Conservation (phyloP, 106 monocot species). For the Dactylorhiza incarnata region DNA sequence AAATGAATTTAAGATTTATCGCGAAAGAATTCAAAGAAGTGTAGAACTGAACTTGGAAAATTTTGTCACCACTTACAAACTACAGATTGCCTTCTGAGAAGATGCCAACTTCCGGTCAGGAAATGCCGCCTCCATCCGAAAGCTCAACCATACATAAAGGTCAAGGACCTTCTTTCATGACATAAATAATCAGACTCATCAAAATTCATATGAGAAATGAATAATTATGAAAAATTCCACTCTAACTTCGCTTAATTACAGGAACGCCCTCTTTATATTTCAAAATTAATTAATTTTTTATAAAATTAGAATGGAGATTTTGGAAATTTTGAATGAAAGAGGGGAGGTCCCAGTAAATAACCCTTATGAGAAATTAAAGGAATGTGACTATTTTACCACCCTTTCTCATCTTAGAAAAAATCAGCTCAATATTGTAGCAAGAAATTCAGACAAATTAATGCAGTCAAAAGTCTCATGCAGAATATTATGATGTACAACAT, state of each 20-base stretch:
- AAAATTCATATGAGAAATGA: not conserved
- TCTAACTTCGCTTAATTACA: too few relatives aligned
- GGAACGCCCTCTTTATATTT: too few relatives aligned
- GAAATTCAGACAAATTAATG: not conserved
- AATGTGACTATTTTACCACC: too few relatives aligned
- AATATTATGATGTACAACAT: not conserved
- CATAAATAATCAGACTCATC: not conserved
- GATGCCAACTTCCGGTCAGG: slow-evolving; percentile 76
- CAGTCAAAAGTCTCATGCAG: not conserved
- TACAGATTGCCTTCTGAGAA: slow-evolving; percentile 89
- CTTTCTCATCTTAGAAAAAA: not conserved
- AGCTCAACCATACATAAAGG: slow-evolving; percentile 95
- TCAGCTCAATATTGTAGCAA: not conserved
- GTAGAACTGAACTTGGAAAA: not conserved
- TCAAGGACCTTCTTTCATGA: slow-evolving; percentile 52
- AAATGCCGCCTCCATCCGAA: slow-evolving; percentile 73
- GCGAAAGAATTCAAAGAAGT: not conserved
- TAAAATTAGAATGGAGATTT: too few relatives aligned
- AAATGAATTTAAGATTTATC: not conserved
- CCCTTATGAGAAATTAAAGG: too few relatives aligned
- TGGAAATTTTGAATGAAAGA: too few relatives aligned
- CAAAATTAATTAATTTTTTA: too few relatives aligned
- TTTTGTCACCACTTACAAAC: slow-evolving; percentile 45
- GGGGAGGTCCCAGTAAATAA: too few relatives aligned
- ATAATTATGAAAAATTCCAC: not conserved